phyloP scores from a whole-genome alignment of 306 rosid species.

The Amphicarpaea edgeworthii region DNA sequence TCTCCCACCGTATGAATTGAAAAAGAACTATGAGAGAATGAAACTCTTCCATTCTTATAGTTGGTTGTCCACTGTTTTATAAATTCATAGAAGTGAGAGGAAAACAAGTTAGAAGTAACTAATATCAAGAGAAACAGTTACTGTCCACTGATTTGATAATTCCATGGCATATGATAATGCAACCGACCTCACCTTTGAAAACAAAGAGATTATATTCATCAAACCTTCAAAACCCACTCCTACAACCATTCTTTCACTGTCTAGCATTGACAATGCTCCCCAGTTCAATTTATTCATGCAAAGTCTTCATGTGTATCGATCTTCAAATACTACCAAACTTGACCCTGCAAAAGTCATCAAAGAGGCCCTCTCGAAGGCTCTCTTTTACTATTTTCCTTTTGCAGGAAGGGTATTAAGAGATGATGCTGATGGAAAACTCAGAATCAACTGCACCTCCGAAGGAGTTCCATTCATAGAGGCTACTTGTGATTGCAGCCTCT shows the following conservation, averaged over 20 bases:
- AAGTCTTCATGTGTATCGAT: slow-evolving; percentile 21
- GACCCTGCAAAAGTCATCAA: slow-evolving; percentile 44
- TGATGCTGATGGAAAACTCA: slow-evolving; percentile 43
- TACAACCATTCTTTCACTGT: slow-evolving; percentile 40
- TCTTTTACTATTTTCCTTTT: slow-evolving; percentile 50
- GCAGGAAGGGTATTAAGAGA: slow-evolving; percentile 48
- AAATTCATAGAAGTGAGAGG: too few species aligned
- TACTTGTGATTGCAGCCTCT: slow-evolving; percentile 42
- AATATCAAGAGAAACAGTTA: too few species aligned
- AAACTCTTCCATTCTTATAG: too few species aligned
- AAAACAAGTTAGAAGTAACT: too few species aligned
- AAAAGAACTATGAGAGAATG: too few species aligned
- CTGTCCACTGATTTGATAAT: not conserved
- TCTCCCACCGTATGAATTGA: too few species aligned
- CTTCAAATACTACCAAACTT: not conserved
- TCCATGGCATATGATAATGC: slow-evolving; percentile 19
- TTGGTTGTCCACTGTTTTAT: too few species aligned
- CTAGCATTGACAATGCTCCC: slow-evolving; percentile 41
- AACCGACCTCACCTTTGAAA: not conserved
- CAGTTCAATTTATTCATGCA: not conserved
- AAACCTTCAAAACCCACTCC: slow-evolving; percentile 47
- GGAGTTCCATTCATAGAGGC: slow-evolving; percentile 59
- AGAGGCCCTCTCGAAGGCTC: slow-evolving; percentile 51
- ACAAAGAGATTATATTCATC: slow-evolving; percentile 23
- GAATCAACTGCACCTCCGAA: slow-evolving; percentile 39